Evolutionary conservation across 768 basidiomycete genomes (phyloP).

Genomic region (Solioccasus polychromus): DNA sequence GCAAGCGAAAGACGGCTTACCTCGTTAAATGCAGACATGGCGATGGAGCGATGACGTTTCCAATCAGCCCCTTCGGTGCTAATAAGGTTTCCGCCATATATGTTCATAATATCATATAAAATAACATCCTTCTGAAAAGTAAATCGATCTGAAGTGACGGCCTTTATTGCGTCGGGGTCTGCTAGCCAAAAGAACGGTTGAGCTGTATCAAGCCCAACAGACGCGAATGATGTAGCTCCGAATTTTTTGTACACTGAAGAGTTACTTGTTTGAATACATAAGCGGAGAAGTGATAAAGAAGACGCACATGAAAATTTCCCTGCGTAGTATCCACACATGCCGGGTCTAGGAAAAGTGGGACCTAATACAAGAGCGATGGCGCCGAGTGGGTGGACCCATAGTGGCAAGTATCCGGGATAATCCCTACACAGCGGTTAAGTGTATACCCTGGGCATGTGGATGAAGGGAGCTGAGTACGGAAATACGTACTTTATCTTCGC

Average conservation of each 20-base stretch:
- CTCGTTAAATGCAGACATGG: slow-evolving; percentile 52
- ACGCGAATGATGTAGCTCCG: slow-evolving; percentile 40
- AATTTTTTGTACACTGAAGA: slow-evolving; percentile 37
- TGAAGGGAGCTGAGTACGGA: too few species aligned
- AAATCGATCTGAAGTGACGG: slow-evolving; percentile 30
- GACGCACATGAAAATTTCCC: slow-evolving; percentile 37
- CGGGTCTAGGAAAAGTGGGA: slow-evolving; percentile 33
- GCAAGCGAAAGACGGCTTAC: slow-evolving; percentile 20
- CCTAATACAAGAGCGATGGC: slow-evolving; percentile 25
- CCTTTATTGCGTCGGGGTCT: slow-evolving; percentile 42
- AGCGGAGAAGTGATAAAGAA: neutral
- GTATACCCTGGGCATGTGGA: too few species aligned
- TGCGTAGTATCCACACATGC: slow-evolving; percentile 33
- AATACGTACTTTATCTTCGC: slow-evolving; percentile 18
- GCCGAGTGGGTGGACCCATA: slow-evolving; percentile 36
- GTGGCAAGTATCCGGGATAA: slow-evolving; percentile 14
- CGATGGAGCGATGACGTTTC: slow-evolving; percentile 43
- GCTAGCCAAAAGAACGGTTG: slow-evolving; percentile 40
- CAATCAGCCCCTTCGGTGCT: slow-evolving; percentile 43
- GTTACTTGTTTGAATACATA: neutral
- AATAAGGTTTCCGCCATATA: slow-evolving; percentile 47
- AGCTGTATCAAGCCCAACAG: slow-evolving; percentile 32
- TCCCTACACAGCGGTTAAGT: slow-evolving; percentile 8
- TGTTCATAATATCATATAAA: slow-evolving; percentile 40
- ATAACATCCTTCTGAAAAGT: slow-evolving; percentile 41